Evolutionary conservation across 352 stramenopile genomes (phyloP).

Genomic region (Phytophthora hybrid): DNA sequence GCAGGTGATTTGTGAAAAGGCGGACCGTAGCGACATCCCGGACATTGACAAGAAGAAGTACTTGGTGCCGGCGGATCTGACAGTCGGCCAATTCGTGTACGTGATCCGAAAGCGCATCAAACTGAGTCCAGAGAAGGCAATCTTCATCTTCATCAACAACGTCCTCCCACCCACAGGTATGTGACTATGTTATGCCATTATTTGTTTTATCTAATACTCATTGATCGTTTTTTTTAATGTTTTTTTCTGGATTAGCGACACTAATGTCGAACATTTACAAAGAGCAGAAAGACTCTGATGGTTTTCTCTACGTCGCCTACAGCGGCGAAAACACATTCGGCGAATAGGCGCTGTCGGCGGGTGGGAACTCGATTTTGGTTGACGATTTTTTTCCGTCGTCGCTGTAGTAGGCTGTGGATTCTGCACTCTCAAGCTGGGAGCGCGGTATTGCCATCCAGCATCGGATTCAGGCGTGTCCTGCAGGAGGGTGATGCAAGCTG

Average conservation of each 20-base stretch:
- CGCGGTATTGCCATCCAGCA: conserved; percentile 11
- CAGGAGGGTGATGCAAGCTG: conserved; percentile 8
- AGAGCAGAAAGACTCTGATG: conserved; percentile 98
- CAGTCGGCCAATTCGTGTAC: too few relatives aligned
- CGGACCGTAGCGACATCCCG: too few relatives aligned
- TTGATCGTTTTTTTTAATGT: too few relatives aligned
- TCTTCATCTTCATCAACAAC: too few relatives aligned
- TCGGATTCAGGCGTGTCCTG: conserved; percentile 12
- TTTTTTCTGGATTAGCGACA: conserved; percentile 71
- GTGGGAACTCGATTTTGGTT: conserved; percentile 48
- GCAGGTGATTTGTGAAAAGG: too few relatives aligned
- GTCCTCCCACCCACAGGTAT: too few relatives aligned
- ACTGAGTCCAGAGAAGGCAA: too few relatives aligned
- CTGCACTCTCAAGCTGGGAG: conserved; percentile 14
- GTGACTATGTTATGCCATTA: too few relatives aligned
- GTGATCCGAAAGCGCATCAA: too few relatives aligned
- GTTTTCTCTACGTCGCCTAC: conserved; percentile 99
- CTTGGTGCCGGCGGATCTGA: too few relatives aligned
- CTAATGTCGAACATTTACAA: conserved; percentile 99
- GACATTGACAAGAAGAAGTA: too few relatives aligned
- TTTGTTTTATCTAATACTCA: too few relatives aligned
- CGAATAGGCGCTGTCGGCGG: conserved; percentile 47
- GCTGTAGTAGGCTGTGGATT: conserved; percentile 16
- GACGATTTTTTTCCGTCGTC: conserved; percentile 38
- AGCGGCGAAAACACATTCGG: conserved; percentile 99